A percentile compares a stretch with the other conserved stretches of the same genome.
Evolutionary conservation across 352 stramenopile species (phyloP).

Genomic region (Globisporangium spiculum): DNA sequence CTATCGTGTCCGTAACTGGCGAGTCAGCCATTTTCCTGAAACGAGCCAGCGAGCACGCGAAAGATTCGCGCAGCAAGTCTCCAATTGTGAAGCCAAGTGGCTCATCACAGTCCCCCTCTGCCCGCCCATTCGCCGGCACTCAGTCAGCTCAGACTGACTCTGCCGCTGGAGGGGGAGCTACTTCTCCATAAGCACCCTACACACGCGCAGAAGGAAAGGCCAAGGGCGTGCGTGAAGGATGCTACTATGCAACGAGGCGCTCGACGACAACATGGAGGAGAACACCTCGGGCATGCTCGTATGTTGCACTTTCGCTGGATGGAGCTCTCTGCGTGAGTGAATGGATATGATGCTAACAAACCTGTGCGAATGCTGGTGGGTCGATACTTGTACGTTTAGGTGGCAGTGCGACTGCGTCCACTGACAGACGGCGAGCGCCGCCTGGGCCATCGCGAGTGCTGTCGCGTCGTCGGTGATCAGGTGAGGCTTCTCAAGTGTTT

Average conservation of each 20-base stretch:
- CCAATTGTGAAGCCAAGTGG: slow-evolving; percentile 7
- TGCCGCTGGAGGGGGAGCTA: background rate
- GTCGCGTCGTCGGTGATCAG: slow-evolving; percentile 53
- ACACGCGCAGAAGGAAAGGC: background rate
- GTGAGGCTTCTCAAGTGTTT: slow-evolving; percentile 14
- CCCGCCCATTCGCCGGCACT: background rate
- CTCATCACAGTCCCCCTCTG: background rate
- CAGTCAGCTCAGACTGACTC: background rate
- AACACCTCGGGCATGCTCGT: slow-evolving; percentile 45
- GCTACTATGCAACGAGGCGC: slow-evolving; percentile 14
- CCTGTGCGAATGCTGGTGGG: background rate
- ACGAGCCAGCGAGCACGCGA: slow-evolving; percentile 5
- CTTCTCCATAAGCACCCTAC: background rate
- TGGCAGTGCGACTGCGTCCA: slow-evolving; percentile 50
- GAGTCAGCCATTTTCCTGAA: slow-evolving; percentile 2
- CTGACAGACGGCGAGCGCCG: slow-evolving; percentile 39
- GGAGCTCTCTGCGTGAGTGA: background rate
- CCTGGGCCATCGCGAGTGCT: slow-evolving; percentile 51
- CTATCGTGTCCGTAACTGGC: slow-evolving; percentile 4
- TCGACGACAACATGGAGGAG: slow-evolving; percentile 36
- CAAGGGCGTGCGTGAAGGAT: background rate
- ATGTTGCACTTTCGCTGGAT: background rate
- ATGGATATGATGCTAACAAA: background rate
- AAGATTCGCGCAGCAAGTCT: slow-evolving; percentile 1
- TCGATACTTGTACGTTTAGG: slow-evolving; percentile 21